Evolutionary conservation across 2,329 filamentous ascomycete species (phyloP), one percentile per base, ranked within the genome.

Genomic region (Aureobasidium sp.): DNA sequence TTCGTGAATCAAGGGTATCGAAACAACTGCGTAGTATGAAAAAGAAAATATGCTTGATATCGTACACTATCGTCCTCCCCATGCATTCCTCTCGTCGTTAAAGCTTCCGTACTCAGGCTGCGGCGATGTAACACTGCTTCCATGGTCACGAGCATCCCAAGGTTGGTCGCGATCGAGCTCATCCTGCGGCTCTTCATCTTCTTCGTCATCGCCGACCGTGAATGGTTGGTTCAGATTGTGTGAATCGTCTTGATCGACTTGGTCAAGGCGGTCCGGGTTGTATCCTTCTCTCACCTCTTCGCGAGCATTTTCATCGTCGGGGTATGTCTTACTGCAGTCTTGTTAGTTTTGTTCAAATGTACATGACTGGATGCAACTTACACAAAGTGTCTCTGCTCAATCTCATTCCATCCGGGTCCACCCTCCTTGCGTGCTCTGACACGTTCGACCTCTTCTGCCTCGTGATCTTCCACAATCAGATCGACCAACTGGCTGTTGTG

Each of bases 401-500:
- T 76, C 54, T 80, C 78, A 64, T 86, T 85, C 81, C 82, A 85
- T 21, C 78, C 81, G 30, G 84, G 78, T 30, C 84, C 81, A 53
- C 83, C 82, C 71, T 86, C 84, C 69, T 85, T 85, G 59, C 83
- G 78, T 13, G 81, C 81, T 57, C 84, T 78, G n/a, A 82, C 81
- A 51, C 83, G 80, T 63, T 87, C 84, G 50, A 82, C 76, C 60
- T 84, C 79, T 68, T 87, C 85, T 6, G 84, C 85, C 50, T 83
- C 72, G 48, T 74, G 79, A 68, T 88, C 84, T 73, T 88, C 85
- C 9, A 89, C 82, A 0, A 88, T 81, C 4, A 89, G 74, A 69
- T 89, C 85, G 11, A 88, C 85, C 5, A 88, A 75, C 66, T 88
- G 85, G 65, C 83, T 85, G 63, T 76, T 77, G 65, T 81, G 80